Percentiles rank a stretch among this genome's conserved stretches.
phyloP scores from a whole-genome alignment of 176 grass and related monocot species.

The Phoenix roebelenii region DNA sequence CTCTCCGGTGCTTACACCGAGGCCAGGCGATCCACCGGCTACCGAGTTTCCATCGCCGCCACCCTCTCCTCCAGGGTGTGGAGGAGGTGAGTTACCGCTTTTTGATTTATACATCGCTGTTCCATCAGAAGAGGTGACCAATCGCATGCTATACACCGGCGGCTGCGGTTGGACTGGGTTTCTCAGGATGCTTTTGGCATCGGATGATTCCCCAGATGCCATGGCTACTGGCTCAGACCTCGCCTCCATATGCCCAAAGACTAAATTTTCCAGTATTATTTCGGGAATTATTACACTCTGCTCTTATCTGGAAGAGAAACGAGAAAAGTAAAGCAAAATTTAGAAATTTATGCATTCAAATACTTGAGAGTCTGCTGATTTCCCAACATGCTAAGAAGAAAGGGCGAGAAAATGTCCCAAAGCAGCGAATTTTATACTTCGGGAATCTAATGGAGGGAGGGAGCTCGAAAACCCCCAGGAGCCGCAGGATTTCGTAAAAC shows the following conservation, averaged over 20 bases:
- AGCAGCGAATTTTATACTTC: slow-evolving; percentile 1
- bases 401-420: too few species aligned
- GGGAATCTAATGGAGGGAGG: slow-evolving; percentile 14
- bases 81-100: slow-evolving; percentile 22
- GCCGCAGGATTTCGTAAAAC: slow-evolving; percentile 25
- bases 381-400: too few species aligned
- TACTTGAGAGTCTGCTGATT: background rate
- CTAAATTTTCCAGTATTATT: slow-evolving; percentile 7
- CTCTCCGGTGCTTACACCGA: slow-evolving; percentile 30
- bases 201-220: slow-evolving; percentile 59
- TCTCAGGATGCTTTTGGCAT: slow-evolving; percentile 44
- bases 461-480: slow-evolving; percentile 12
- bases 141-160: slow-evolving; percentile 59
- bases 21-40: slow-evolving; percentile 5
- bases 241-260: slow-evolving; percentile 69
- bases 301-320: too few species aligned
- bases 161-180: slow-evolving; percentile 35
- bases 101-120: slow-evolving; percentile 69
- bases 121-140: slow-evolving; percentile 67
- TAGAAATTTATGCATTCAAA: background rate
- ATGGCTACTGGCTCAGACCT: slow-evolving; percentile 75
- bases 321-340: too few species aligned
- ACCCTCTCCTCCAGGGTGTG: slow-evolving; percentile 25
- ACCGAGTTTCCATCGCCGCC: slow-evolving; percentile 41
- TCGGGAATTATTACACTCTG: background rate